A percentile compares a stretch with the other conserved stretches of the same genome.
phyloP scores from a whole-genome alignment of 1,284 basidiomycete species.

The Erythrobasidium hasegawianum region DNA sequence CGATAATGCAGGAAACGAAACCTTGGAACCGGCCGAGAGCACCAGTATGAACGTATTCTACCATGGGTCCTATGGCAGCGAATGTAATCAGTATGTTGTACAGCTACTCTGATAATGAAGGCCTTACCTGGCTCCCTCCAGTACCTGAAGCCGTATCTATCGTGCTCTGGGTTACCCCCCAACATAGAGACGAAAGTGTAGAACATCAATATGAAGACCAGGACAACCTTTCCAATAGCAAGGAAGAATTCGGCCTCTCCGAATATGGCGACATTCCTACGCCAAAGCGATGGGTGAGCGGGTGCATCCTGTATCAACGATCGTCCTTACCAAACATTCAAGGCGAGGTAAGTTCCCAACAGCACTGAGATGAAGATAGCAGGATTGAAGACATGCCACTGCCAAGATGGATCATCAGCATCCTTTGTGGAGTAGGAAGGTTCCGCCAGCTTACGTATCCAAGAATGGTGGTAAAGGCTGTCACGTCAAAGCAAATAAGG shows the following conservation, averaged over 20 bases:
- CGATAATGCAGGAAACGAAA: slow-evolving; percentile 44
- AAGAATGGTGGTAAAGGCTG: slow-evolving; percentile 44
- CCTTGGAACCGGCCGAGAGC: slow-evolving; percentile 42
- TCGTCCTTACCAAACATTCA: slow-evolving; percentile 45
- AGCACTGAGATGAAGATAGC: slow-evolving; percentile 43
- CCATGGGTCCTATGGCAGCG: slow-evolving; percentile 32
- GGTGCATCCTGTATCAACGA: no score
- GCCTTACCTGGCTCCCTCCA: slow-evolving; percentile 40
- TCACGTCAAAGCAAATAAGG: slow-evolving; percentile 45
- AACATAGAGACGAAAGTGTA: slow-evolving; percentile 47
- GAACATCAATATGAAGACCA: slow-evolving; percentile 44
- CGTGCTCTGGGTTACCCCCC: slow-evolving; percentile 44
- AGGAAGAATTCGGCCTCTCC: slow-evolving; percentile 47
- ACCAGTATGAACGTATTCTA: slow-evolving; percentile 33
- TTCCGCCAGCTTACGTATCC: slow-evolving; percentile 38
- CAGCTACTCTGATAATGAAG: no score
- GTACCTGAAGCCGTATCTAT: slow-evolving; percentile 40
- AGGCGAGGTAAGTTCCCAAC: slow-evolving; percentile 36
- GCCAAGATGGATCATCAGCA: no score
- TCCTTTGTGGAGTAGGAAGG: no score
- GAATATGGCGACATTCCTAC: slow-evolving; percentile 15
- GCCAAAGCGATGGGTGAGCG: no score
- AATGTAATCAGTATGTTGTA: no score
- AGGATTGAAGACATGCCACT: slow-evolving; percentile 37
- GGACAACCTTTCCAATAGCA: slow-evolving; percentile 44